Conservation (phyloP, 495 filamentous ascomycete species). For the Xylaria venustula region DNA sequence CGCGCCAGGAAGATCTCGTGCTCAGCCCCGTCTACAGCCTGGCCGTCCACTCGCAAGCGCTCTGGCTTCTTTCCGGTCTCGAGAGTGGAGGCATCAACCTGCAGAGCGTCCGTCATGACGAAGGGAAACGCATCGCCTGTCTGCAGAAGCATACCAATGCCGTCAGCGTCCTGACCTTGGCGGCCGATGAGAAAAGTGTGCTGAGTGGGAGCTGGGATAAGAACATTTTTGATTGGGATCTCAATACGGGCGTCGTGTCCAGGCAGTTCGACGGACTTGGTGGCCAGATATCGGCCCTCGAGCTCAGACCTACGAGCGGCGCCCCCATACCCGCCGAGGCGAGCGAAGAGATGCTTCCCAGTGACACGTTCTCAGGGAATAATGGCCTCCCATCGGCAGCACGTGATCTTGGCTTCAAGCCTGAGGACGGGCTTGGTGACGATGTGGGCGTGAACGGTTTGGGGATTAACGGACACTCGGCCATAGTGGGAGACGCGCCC, state of each 20-base stretch:
- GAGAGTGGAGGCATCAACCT: slow-evolving; percentile 92
- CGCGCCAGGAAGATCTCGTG: slow-evolving; percentile 50
- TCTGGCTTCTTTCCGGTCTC: slow-evolving; percentile 88
- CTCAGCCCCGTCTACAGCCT: slow-evolving; percentile 91
- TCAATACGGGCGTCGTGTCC: slow-evolving; percentile 79
- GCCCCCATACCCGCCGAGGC: slow-evolving; percentile 73
- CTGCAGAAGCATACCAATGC: slow-evolving; percentile 86
- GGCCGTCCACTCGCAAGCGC: slow-evolving; percentile 81
- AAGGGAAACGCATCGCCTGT: slow-evolving; percentile 80
- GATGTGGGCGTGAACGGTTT: slow-evolving; percentile 16
- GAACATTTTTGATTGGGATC: slow-evolving; percentile 88
- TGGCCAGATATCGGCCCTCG: slow-evolving; percentile 83
- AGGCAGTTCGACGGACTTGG: slow-evolving; percentile 73
- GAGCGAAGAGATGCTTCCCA: slow-evolving; percentile 52
- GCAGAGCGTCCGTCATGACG: slow-evolving; percentile 91
- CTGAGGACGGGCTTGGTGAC: slow-evolving; percentile 9
- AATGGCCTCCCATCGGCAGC: slow-evolving; percentile 38
- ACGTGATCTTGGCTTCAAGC: slow-evolving; percentile 16
- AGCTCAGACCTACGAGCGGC: slow-evolving; percentile 75
- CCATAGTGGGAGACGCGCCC: slow-evolving; percentile 24
- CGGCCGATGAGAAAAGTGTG: slow-evolving; percentile 81
- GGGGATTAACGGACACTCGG: slow-evolving; percentile 20
- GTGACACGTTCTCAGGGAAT: slow-evolving; percentile 64
- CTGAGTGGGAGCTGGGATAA: slow-evolving; percentile 98
- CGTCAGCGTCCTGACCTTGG: slow-evolving; percentile 81